These are phyloP conservation scores for Lepiota venenata DNA, from an alignment of 768 basidiomycete species.

Conservation along the genomic window DNA sequence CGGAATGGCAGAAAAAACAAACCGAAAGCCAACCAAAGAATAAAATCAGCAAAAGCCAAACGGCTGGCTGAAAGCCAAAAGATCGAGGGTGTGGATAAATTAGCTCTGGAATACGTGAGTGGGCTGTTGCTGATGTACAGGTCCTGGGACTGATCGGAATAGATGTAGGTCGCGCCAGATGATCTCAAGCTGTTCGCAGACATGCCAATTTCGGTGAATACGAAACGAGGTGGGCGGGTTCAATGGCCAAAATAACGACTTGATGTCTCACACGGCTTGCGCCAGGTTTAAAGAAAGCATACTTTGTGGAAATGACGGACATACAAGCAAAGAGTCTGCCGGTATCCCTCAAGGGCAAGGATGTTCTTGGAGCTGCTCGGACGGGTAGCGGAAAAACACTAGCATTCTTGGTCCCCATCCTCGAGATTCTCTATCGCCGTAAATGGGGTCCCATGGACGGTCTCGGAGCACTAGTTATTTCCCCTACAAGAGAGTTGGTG, in stretches of 20 bases:
- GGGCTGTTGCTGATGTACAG: background rate
- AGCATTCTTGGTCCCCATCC: constrained; percentile 90
- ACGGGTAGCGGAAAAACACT: constrained; percentile 98
- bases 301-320: constrained; percentile 85
- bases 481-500: constrained; percentile 91
- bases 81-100: constrained; percentile 45
- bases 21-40: constrained; percentile 16
- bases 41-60: constrained; percentile 30
- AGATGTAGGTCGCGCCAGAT: constrained; percentile 43
- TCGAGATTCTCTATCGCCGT: constrained; percentile 85
- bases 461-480: constrained; percentile 86
- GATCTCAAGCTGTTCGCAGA: constrained; percentile 62
- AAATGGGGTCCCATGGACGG: constrained; percentile 96
- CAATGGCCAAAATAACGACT: background rate
- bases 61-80: constrained; percentile 46
- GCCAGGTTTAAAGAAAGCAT: constrained; percentile 81
- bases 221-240: constrained; percentile 57
- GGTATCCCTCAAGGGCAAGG: constrained; percentile 87
- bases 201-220: constrained; percentile 73
- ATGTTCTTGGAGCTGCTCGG: constrained; percentile 92
- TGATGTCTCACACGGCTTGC: background rate
- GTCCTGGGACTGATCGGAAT: constrained; percentile 11
- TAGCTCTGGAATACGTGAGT: constrained; percentile 49
- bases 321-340: constrained; percentile 93
- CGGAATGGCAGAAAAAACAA: constrained; percentile 16